Evolutionary conservation across 2,329 filamentous ascomycete species (phyloP).

Genomic region (Phialemoniopsis sp.): DNA sequence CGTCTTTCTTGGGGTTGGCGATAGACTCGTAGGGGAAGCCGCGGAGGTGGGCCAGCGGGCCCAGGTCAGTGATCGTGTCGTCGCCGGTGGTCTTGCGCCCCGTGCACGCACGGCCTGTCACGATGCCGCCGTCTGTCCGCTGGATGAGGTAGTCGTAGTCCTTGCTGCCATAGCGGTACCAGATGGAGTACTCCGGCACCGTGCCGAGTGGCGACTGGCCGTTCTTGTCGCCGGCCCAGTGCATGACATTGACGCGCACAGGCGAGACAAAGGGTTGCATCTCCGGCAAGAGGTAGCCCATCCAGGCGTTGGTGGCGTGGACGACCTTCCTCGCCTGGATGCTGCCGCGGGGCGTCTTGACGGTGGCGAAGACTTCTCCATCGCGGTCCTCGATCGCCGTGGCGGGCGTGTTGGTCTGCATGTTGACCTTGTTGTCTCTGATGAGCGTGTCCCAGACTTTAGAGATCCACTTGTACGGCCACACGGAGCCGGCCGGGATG

Average conservation of each 20-base stretch:
- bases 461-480: conserved; percentile 6
- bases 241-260: too few species aligned
- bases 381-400: neutral
- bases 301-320: conserved; percentile 23
- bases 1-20: too few species aligned
- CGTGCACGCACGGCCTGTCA: conserved; percentile 27
- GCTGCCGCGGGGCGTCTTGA: conserved; percentile 14
- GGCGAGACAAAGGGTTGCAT: too few species aligned
- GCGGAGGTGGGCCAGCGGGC: too few species aligned
- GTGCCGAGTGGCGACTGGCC: too few species aligned
- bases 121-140: conserved; percentile 36
- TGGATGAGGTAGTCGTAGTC: conserved; percentile 35
- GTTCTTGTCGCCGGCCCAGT: too few species aligned
- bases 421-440: conserved; percentile 2
- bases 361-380: conserved; percentile 3
- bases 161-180: too few species aligned
- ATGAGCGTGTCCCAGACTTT: conserved; percentile 2
- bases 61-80: conserved; percentile 32
- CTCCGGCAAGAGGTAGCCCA: conserved; percentile 12
- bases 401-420: conserved; percentile 9
- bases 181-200: too few species aligned
- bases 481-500: conserved; percentile 4
- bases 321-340: conserved; percentile 14
- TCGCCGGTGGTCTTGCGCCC: conserved; percentile 45
- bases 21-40: too few species aligned